phyloP scores from a whole-genome alignment of 1,139 yeast species.

The Trichomonascaceae sp. region DNA sequence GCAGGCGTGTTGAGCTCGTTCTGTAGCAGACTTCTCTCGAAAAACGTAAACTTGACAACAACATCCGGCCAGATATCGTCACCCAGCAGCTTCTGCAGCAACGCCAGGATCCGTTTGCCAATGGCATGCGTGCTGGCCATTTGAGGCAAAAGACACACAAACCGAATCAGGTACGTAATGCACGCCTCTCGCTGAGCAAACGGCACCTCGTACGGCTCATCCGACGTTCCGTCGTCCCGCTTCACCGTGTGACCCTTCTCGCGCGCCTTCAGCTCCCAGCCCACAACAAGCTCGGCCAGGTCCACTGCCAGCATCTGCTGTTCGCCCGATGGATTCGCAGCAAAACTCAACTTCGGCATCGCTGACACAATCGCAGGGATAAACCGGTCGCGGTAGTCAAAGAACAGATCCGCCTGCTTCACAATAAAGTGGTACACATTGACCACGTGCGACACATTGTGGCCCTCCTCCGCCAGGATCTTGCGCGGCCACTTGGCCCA shows the following conservation, averaged over 20 bases:
- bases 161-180: slow-evolving; percentile 79
- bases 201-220: slow-evolving; percentile 42
- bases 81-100: slow-evolving; percentile 59
- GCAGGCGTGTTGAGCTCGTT: slow-evolving; percentile 55
- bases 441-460: slow-evolving; percentile 67
- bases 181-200: slow-evolving; percentile 79
- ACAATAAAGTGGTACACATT: slow-evolving; percentile 86
- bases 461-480: slow-evolving; percentile 82
- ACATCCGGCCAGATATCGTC: slow-evolving; percentile 79
- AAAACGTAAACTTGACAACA: slow-evolving; percentile 66
- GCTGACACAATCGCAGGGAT: slow-evolving; percentile 86
- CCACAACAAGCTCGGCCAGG: slow-evolving; percentile 67
- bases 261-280: slow-evolving; percentile 54
- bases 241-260: slow-evolving; percentile 5
- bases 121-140: slow-evolving; percentile 74
- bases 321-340: slow-evolving; percentile 70
- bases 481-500: slow-evolving; percentile 97
- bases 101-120: slow-evolving; percentile 68
- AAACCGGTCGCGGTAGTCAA: slow-evolving; percentile 76
- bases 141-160: slow-evolving; percentile 77
- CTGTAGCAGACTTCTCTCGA: slow-evolving; percentile 72
- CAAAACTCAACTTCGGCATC: slow-evolving; percentile 79
- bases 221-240: slow-evolving; percentile 4
- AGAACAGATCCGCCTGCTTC: slow-evolving; percentile 74
- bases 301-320: slow-evolving; percentile 82